Evolutionary conservation across 1,284 basidiomycete genomes (phyloP).

Genomic region (Leccinum ponderosum): DNA sequence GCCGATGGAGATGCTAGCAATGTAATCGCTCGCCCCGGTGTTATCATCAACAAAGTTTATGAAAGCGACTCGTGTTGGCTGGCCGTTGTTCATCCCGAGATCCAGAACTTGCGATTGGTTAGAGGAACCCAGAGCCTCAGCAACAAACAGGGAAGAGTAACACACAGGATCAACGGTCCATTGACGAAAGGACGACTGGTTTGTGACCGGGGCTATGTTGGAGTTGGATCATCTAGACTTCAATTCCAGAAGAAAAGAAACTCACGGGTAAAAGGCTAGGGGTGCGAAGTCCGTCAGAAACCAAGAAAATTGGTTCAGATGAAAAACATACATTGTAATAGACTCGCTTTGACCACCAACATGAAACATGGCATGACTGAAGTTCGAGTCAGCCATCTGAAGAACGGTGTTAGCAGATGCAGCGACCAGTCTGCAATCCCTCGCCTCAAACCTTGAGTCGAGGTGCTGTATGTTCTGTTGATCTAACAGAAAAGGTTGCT

Average conservation of each 20-base stretch:
- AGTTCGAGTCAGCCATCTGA: constrained; percentile 52
- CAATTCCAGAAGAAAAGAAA: not conserved
- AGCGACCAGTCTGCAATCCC: too few species aligned
- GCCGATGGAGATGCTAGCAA: constrained; percentile 45
- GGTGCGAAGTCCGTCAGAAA: not conserved
- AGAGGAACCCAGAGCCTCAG: constrained; percentile 66
- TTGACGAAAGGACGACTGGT: not conserved
- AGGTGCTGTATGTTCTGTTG: too few species aligned
- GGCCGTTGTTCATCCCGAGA: constrained; percentile 49
- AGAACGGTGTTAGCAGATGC: constrained; percentile 25
- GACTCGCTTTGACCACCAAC: constrained; percentile 67
- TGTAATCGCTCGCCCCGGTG: constrained; percentile 51
- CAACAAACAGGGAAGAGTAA: constrained; percentile 66
- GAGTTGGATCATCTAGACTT: not conserved
- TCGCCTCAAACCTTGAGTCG: too few species aligned
- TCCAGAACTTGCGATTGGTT: constrained; percentile 63
- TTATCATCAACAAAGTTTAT: constrained; percentile 69
- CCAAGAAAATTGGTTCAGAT: not conserved
- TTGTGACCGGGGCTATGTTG: not conserved
- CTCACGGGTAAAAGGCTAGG: constrained; percentile 37
- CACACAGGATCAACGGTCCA: not conserved
- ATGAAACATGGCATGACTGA: not conserved
- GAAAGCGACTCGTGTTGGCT: constrained; percentile 57
- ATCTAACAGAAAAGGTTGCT: too few species aligned
- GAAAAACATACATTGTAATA: constrained; percentile 58